Evolutionary conservation across 108 stramenopile genomes (phyloP).

Genomic region (Nannochloropsis salina): DNA sequence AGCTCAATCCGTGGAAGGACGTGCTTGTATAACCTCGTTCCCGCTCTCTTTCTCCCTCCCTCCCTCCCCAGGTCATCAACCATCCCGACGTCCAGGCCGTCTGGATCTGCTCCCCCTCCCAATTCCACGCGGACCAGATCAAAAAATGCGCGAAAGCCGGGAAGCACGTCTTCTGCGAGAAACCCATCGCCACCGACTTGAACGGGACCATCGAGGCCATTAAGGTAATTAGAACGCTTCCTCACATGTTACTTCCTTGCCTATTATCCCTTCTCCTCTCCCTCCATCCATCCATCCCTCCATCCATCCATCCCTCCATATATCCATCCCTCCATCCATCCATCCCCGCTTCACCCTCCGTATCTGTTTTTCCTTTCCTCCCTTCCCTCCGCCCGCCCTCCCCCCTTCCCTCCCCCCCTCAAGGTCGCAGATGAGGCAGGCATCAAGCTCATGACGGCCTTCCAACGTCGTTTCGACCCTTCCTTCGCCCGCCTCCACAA

Average conservation of each 20-base stretch:
- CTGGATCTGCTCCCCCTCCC: slow-evolving; percentile 48
- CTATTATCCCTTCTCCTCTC: neutral
- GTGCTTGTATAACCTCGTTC: too few species aligned
- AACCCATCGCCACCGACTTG: slow-evolving; percentile 50
- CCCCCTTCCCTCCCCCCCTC: neutral
- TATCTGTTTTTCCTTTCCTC: neutral
- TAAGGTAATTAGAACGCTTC: neutral
- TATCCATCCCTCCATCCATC: neutral
- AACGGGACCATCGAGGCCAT: slow-evolving; percentile 44
- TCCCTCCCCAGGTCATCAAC: slow-evolving; percentile 10
- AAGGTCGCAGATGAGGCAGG: slow-evolving; percentile 41
- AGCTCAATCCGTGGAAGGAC: too few species aligned
- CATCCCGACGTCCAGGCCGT: slow-evolving; percentile 47
- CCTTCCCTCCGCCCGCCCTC: neutral
- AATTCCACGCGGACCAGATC: slow-evolving; percentile 53
- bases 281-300: neutral
- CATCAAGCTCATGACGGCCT: slow-evolving; percentile 53
- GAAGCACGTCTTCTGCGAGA: slow-evolving; percentile 53
- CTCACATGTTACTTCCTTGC: too few species aligned
- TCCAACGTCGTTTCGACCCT: slow-evolving; percentile 51
- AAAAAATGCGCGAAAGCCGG: slow-evolving; percentile 30
- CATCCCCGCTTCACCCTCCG: too few species aligned
- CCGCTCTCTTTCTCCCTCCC: neutral
- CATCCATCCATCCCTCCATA: neutral
- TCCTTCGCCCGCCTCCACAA: slow-evolving; percentile 46